Conservation (phyloP, 495 filamentous ascomycete genomes). For the Cercophora samala region DNA sequence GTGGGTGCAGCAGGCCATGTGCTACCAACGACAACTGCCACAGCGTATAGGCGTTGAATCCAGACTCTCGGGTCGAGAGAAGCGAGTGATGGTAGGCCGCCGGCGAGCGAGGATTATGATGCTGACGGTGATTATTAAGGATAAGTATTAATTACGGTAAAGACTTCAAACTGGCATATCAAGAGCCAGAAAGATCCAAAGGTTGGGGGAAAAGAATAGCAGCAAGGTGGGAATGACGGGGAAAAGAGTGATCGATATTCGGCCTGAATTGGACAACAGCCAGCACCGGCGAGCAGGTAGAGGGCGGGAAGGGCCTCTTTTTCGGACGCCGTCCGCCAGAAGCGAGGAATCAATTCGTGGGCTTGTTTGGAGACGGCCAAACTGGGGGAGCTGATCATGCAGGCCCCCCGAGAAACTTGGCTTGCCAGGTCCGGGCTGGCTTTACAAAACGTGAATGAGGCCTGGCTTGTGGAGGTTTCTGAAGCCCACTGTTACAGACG, state of each 20-base stretch:
- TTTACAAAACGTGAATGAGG: conserved; percentile 29
- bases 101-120: conserved; percentile 8
- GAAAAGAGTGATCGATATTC: conserved; percentile 15
- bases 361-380: conserved; percentile 26
- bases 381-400: conserved; percentile 36
- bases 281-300: not conserved
- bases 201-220: conserved; percentile 1
- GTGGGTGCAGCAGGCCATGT: conserved; percentile 24
- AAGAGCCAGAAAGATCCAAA: not conserved
- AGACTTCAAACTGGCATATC: not conserved
- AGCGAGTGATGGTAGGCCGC: not conserved
- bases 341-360: conserved; percentile 11
- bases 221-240: conserved; percentile 7
- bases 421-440: conserved; percentile 28
- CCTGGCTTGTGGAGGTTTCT: conserved; percentile 18
- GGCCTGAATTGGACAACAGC: not conserved
- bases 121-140: not conserved
- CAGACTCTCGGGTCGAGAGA: conserved; percentile 16
- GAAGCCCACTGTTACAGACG: conserved; percentile 14
- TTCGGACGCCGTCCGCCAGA: not conserved
- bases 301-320: not conserved
- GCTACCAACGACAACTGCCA: conserved; percentile 26
- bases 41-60: conserved; percentile 28
- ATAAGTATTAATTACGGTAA: not conserved
- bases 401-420: conserved; percentile 23